phyloP scores from a whole-genome alignment of 2,329 filamentous ascomycete genomes.

The Calycina herbarum region DNA sequence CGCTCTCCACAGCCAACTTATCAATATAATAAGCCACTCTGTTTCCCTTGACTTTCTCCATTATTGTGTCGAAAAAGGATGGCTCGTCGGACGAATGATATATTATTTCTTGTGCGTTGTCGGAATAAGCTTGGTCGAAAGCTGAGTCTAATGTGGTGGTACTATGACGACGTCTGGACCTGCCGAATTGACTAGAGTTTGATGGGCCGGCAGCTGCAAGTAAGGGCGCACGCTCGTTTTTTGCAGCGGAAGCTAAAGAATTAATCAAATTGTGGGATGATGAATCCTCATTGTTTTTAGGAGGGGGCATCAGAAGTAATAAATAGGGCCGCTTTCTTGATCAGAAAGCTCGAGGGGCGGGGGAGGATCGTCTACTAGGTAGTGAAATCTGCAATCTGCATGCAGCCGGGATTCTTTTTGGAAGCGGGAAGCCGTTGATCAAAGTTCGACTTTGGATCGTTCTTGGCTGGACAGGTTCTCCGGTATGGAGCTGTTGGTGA shows the following conservation, averaged over 20 bases:
- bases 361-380: background rate
- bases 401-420: constrained; percentile 7
- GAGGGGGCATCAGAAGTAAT: constrained; percentile 7
- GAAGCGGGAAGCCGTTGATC: background rate
- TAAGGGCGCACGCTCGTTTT: background rate
- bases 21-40: constrained; percentile 39
- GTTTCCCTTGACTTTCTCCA: constrained; percentile 35
- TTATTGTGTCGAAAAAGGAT: constrained; percentile 45
- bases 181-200: background rate
- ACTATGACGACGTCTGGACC: constrained; percentile 7
- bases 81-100: constrained; percentile 32
- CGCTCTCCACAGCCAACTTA: constrained; percentile 71
- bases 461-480: constrained; percentile 2
- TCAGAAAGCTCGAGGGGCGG: background rate
- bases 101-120: background rate
- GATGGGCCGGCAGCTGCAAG: constrained; percentile 5
- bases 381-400: constrained; percentile 4
- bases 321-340: constrained; percentile 6
- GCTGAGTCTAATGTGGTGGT: constrained; percentile 3
- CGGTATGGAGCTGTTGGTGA: background rate
- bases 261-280: constrained; percentile 10
- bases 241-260: constrained; percentile 7
- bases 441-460: background rate
- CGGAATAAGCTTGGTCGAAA: background rate
- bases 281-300: constrained; percentile 15